Percentiles rank a stretch among this genome's conserved stretches.
Evolutionary conservation across 2,329 filamentous ascomycete species (phyloP).

Genomic region (Mycosphaerella sp.): DNA sequence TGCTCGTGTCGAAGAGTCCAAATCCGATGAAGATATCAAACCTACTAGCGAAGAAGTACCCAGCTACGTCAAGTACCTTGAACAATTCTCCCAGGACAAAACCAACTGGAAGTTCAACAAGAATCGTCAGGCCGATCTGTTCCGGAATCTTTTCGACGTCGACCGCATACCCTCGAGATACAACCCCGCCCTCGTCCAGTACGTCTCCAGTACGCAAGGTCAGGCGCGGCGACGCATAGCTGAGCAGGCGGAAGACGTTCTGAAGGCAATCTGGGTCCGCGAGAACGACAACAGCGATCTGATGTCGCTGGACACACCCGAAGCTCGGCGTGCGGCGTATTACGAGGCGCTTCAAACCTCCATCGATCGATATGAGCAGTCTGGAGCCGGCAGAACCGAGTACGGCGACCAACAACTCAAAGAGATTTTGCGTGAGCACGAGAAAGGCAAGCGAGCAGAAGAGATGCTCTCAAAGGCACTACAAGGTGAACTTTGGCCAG

Average conservation of each 20-base stretch:
- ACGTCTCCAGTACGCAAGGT: slow-evolving; percentile 73
- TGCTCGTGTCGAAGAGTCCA: too few relatives aligned
- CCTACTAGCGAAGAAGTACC: slow-evolving; percentile 29
- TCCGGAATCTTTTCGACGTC: slow-evolving; percentile 56
- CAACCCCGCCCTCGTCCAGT: slow-evolving; percentile 64
- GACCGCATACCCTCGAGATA: slow-evolving; percentile 52
- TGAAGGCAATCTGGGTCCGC: slow-evolving; percentile 12
- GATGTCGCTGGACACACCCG: slow-evolving; percentile 13
- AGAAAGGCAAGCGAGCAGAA: slow-evolving; percentile 13
- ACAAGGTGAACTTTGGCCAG: slow-evolving; percentile 5
- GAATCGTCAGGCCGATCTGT: slow-evolving; percentile 74
- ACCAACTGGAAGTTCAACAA: slow-evolving; percentile 93
- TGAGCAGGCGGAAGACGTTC: slow-evolving; percentile 13
- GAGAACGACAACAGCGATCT: slow-evolving; percentile 12
- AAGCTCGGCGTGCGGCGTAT: slow-evolving; percentile 11
- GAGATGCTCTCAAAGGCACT: slow-evolving; percentile 6
- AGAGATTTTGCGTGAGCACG: slow-evolving; percentile 7
- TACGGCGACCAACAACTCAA: slow-evolving; percentile 14
- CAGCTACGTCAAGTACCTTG: slow-evolving; percentile 68
- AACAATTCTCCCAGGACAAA: slow-evolving; percentile 64
- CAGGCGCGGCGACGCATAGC: slow-evolving; percentile 32
- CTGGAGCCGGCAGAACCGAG: slow-evolving; percentile 12
- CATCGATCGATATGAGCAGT: slow-evolving; percentile 10
- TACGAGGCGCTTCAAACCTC: slow-evolving; percentile 9
- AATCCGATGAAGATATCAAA: neutral